Base-by-base conservation (phyloP, 2,329 filamentous ascomycete genomes). In the Pestalotiopsis sp. region DNA sequence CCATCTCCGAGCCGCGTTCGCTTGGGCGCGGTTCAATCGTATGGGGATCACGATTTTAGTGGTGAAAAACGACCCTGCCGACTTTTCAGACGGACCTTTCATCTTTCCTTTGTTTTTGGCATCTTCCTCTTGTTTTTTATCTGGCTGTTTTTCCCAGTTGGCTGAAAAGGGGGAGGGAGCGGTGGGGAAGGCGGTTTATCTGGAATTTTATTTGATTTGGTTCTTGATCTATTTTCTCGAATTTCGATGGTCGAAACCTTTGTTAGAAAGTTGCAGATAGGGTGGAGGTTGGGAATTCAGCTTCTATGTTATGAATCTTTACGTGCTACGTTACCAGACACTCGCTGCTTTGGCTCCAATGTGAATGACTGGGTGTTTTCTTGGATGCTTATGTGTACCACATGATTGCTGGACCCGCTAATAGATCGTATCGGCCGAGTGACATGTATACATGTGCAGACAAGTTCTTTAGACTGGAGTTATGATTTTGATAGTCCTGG, bases 21-120 rank as follows among this genome's bases (percentile, higher is more conserved):
- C n/a, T 4, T 4, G n/a, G 17, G 59, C n/a, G 31, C 7, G 7
- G 39, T 4, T 45, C 17, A 55, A 65, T 52, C 45, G 49, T 65
- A 55, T 55, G 41, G 49, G 63, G 63, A 65, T 55, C 49, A 65
- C 63, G 63, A 58, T 52, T 5, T 14, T 49, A 57, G 63, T 52
- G 38, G 49, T 65, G 39, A 14, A 65, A 52, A 65, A 65, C 63
- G 45, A 64, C 63, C 41, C 63, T 45, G 38, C 38, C 63, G 25
- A 45, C 63, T 23, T 52, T 55, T 57, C 63, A 65, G 63, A 65
- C 63, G 52, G 45, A 65, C 41, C 31, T 36, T 55, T 65, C 49
- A 65, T 65, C 63, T 65, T 65, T 65, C 63, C 25, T 65, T 65
- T 65, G 63, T 65, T 65, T 55, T 20, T 64, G 11, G 57, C 45